A percentile compares a stretch with the other conserved stretches of the same genome.
Conservation (phyloP, 192 early-diverging fungal genomes). For the Geosiphon pyriformis region DNA sequence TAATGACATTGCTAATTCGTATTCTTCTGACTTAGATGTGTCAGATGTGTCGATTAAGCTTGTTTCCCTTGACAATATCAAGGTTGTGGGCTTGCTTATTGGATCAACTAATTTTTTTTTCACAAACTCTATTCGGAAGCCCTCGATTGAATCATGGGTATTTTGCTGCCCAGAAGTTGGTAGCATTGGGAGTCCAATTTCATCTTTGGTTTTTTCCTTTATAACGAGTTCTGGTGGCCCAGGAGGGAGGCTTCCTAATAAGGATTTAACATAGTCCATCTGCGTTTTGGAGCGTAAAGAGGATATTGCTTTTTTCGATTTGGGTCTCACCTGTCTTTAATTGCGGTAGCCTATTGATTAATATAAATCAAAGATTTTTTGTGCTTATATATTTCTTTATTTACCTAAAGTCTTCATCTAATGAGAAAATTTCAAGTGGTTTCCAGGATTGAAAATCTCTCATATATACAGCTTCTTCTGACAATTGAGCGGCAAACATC, state of each 20-base stretch:
- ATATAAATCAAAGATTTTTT: not conserved
- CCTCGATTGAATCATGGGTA: constrained; percentile 35
- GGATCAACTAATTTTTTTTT: not conserved
- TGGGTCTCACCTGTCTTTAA: not conserved
- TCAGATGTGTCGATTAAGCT: not conserved
- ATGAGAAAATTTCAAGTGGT: constrained; percentile 21
- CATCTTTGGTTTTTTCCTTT: constrained; percentile 21
- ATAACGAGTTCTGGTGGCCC: constrained; percentile 19
- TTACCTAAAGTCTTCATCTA: constrained; percentile 34
- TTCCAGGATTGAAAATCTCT: constrained; percentile 34
- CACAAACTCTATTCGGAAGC: constrained; percentile 30
- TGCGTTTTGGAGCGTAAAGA: not conserved
- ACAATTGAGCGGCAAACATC: constrained; percentile 64
- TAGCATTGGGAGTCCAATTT: not conserved
- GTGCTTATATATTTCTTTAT: not conserved
- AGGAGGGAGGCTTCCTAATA: constrained; percentile 23
- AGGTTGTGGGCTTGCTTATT: constrained; percentile 10
- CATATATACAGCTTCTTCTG: constrained; percentile 72
- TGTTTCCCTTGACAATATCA: constrained; percentile 5
- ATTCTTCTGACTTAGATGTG: not conserved
- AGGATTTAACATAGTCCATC: constrained; percentile 20
- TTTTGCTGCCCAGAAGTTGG: not conserved
- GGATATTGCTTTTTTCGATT: not conserved
- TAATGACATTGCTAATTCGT: constrained; percentile 25
- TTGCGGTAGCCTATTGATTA: not conserved